Percentiles rank a stretch among this genome's conserved stretches.
phyloP scores from a whole-genome alignment of 352 stramenopile genomes.

The Pythium grandisporangium region DNA sequence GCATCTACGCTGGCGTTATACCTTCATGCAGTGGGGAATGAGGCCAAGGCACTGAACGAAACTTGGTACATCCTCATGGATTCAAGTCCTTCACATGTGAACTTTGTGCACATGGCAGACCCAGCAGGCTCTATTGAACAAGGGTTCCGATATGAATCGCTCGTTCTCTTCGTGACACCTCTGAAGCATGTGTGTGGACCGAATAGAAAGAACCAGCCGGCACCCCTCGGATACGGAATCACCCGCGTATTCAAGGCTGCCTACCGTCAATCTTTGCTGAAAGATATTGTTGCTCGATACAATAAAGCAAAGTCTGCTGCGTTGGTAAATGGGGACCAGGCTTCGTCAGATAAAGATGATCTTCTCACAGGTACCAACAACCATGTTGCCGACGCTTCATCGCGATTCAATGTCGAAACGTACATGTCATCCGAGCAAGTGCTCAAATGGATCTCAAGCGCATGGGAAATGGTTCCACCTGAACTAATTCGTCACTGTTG shows the following conservation, averaged over 20 bases:
- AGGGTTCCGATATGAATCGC: constrained; percentile 53
- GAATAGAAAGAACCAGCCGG: too few species aligned
- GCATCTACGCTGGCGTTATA: constrained; percentile 38
- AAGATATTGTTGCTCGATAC: too few species aligned
- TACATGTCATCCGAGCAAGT: constrained; percentile 2
- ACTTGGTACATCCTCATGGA: constrained; percentile 67
- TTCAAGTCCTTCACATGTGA: constrained; percentile 49
- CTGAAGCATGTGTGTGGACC: too few species aligned
- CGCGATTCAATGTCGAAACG: constrained; percentile 1
- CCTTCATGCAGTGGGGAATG: constrained; percentile 47
- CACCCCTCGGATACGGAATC: constrained; percentile 51
- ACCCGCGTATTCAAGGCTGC: constrained; percentile 45
- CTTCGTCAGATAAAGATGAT: too few species aligned
- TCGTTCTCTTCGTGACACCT: constrained; percentile 61
- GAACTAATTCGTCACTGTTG: constrained; percentile 17
- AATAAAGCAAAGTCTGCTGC: too few species aligned
- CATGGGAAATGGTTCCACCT: constrained; percentile 11
- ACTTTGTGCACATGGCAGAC: constrained; percentile 48
- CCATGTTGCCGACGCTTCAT: constrained; percentile 1
- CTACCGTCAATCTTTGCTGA: constrained; percentile 52
- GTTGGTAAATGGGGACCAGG: too few species aligned
- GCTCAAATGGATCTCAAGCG: constrained; percentile 5
- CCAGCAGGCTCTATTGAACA: constrained; percentile 41
- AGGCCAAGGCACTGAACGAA: constrained; percentile 44
- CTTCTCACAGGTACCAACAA: too few species aligned